A percentile compares a stretch with the other conserved stretches of the same genome.
These are phyloP conservation scores for Candida yuanshanica DNA, from an alignment of 805 yeast species.

Conservation along the genomic window DNA sequence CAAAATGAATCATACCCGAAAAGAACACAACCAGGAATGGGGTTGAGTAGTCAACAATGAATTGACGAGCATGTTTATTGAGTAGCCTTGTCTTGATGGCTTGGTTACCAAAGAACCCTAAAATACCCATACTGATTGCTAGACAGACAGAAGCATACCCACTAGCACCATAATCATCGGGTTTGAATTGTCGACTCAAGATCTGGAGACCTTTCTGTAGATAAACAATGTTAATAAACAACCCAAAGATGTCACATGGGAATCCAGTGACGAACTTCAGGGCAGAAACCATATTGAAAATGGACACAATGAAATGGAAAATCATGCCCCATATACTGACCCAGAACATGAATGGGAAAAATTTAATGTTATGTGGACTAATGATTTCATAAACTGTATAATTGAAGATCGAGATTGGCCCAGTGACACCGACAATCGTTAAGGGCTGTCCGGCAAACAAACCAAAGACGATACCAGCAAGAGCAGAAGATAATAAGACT, in stretches of 20 bases:
- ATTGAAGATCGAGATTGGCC: constrained; percentile 89
- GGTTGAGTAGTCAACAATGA: constrained; percentile 81
- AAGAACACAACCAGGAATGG: constrained; percentile 82
- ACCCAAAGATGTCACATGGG: constrained; percentile 91
- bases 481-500: constrained; percentile 72
- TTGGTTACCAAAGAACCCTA: constrained; percentile 64
- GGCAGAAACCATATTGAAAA: constrained; percentile 60
- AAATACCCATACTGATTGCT: constrained; percentile 67
- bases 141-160: constrained; percentile 76
- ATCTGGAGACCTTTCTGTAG: constrained; percentile 89
- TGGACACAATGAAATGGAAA: constrained; percentile 68
- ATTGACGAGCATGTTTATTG: constrained; percentile 52
- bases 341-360: constrained; percentile 94
- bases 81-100: constrained; percentile 52
- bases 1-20: constrained; percentile 90
- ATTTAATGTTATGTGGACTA: constrained; percentile 38
- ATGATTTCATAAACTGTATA: constrained; percentile 80
- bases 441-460: constrained; percentile 84
- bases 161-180: constrained; percentile 29
- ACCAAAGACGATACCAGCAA: constrained; percentile 89
- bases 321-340: constrained; percentile 86
- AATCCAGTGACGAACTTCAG: constrained; percentile 70
- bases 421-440: constrained; percentile 95
- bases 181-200: constrained; percentile 59
- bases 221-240: constrained; percentile 83